These are phyloP conservation scores for Cinnamomum micranthum DNA, from an alignment of 164 flowering plant species.

Conservation along the genomic window DNA sequence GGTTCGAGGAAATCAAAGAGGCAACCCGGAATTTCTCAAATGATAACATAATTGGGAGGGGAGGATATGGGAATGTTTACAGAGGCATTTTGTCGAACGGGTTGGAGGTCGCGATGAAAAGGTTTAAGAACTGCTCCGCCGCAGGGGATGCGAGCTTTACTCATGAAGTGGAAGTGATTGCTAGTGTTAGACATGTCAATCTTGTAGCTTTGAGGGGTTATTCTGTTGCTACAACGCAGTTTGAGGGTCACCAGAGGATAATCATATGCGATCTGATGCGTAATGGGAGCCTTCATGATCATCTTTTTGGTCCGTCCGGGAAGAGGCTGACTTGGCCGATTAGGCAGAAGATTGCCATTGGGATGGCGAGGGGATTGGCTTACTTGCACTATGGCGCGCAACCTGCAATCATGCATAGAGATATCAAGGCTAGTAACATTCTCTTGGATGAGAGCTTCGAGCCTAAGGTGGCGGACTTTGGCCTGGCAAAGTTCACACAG, in stretches of 20 bases:
- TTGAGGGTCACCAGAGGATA: constrained; percentile 84
- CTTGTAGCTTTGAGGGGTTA: constrained; percentile 47
- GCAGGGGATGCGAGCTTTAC: constrained; percentile 66
- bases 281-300: constrained; percentile 79
- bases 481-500: constrained; percentile 74
- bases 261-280: constrained; percentile 75
- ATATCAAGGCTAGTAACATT: constrained; percentile 84
- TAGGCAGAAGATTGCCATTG: constrained; percentile 68
- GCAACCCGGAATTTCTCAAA: constrained; percentile 69
- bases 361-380: constrained; percentile 76
- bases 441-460: constrained; percentile 76
- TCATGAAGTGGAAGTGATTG: constrained; percentile 49
- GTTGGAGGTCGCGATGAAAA: constrained; percentile 72
- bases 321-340: constrained; percentile 67
- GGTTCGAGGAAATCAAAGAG: constrained; percentile 60
- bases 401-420: constrained; percentile 73
- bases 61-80: constrained; percentile 89
- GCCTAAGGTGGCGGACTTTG: constrained; percentile 81
- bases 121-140: constrained; percentile 83
- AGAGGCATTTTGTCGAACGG: constrained; percentile 66
- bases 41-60: constrained; percentile 69
- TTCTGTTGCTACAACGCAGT: constrained; percentile 29
- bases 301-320: constrained; percentile 43
- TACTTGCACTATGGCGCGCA: constrained; percentile 83
- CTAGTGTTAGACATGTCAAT: constrained; percentile 49